Percentiles rank a stretch among this genome's conserved stretches.
These are phyloP conservation scores for Agrocybe pediades DNA, from an alignment of 768 basidiomycete genomes.

Conservation along the genomic window DNA sequence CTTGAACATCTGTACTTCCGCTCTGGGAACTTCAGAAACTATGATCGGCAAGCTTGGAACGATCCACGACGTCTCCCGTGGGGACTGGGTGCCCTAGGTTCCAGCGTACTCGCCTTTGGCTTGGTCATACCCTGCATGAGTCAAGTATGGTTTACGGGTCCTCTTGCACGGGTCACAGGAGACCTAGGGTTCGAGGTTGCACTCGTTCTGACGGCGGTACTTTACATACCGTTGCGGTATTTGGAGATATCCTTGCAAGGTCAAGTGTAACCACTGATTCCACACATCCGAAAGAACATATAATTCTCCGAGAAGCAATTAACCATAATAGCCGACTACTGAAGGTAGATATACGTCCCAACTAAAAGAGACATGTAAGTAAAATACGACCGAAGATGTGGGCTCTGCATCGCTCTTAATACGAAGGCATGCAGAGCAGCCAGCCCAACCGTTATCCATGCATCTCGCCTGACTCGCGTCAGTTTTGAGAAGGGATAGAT, in stretches of 20 bases:
- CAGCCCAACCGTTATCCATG: conserved; percentile 21
- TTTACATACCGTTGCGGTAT: conserved; percentile 61
- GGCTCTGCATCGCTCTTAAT: too few relatives aligned
- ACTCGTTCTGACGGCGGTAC: conserved; percentile 52
- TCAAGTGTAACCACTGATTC: too few relatives aligned
- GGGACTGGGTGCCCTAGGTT: conserved; percentile 66
- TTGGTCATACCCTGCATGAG: conserved; percentile 71
- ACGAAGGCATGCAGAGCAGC: conserved; percentile 16
- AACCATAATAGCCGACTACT: too few relatives aligned
- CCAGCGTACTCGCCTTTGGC: conserved; percentile 54
- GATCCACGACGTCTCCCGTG: conserved; percentile 55
- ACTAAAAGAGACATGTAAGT: too few relatives aligned
- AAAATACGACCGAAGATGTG: too few relatives aligned
- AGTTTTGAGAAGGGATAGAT: not conserved
- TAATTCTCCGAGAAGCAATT: too few relatives aligned
- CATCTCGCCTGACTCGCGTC: not conserved
- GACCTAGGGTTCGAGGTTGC: conserved; percentile 87
- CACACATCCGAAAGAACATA: too few relatives aligned
- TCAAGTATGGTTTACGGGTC: conserved; percentile 80
- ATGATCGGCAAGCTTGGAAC: conserved; percentile 63
- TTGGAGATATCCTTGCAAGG: too few relatives aligned
- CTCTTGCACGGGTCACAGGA: conserved; percentile 67
- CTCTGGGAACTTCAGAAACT: conserved; percentile 45
- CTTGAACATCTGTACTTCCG: conserved; percentile 73
- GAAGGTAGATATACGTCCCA: too few relatives aligned